phyloP scores from a whole-genome alignment of 257 asterid species.

The Solanum ossicruentum region DNA sequence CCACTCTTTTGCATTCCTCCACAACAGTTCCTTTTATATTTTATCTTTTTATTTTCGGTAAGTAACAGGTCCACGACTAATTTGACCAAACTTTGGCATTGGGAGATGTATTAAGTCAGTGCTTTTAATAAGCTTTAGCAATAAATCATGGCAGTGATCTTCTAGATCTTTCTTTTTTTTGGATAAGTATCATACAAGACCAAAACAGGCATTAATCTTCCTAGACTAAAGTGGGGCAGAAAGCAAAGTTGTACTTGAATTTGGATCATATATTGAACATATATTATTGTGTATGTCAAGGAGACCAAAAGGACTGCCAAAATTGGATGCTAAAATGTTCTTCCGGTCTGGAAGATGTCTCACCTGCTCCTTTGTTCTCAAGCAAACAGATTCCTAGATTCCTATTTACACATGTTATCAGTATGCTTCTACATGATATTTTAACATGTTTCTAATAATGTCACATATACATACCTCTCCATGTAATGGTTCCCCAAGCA shows the following conservation, averaged over 20 bases:
- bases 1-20: neutral
- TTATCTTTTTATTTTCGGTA: neutral
- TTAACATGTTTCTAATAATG: neutral
- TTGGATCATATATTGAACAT: neutral
- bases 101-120: neutral
- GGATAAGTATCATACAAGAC: neutral
- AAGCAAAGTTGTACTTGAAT: neutral
- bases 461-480: slow-evolving; percentile 69
- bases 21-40: neutral
- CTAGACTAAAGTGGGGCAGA: neutral
- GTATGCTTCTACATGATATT: neutral
- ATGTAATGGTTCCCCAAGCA: slow-evolving; percentile 98
- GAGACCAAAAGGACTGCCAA: neutral
- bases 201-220: neutral
- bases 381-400: neutral
- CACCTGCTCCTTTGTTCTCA: neutral
- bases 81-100: neutral
- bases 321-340: neutral
- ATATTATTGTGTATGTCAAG: neutral
- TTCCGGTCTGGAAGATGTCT: neutral
- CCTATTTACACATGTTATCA: neutral
- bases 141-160: neutral
- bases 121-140: neutral
- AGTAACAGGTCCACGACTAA: neutral
- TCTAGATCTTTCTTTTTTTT: neutral